Evolutionary conservation across 1,284 basidiomycete genomes (phyloP).

Genomic region (Pseudozyma sp.): DNA sequence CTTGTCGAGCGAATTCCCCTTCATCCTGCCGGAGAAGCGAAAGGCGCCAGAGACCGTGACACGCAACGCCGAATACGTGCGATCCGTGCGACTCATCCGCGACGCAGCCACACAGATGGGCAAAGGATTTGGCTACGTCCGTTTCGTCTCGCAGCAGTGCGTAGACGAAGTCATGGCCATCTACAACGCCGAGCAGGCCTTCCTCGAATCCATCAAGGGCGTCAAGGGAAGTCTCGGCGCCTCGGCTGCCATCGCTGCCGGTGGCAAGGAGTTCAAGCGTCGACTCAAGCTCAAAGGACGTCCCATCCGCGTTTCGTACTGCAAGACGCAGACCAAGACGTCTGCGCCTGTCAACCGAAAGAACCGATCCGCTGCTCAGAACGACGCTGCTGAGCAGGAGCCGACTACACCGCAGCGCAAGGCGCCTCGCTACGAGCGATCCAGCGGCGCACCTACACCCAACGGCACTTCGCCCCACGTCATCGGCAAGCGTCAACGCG

Average conservation of each 20-base stretch:
- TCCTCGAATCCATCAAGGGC: constrained; percentile 45
- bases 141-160: constrained; percentile 78
- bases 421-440: constrained; percentile 39
- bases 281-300: constrained; percentile 63
- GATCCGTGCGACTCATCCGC: constrained; percentile 84
- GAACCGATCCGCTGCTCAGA: background rate
- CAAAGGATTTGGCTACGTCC: constrained; percentile 97
- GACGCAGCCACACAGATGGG: constrained; percentile 94
- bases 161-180: constrained; percentile 66
- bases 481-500: constrained; percentile 7
- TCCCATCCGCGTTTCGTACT: constrained; percentile 60
- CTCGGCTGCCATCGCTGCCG: constrained; percentile 36
- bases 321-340: constrained; percentile 55
- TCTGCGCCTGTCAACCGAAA: constrained; percentile 11
- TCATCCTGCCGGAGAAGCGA: constrained; percentile 28
- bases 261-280: constrained; percentile 61
- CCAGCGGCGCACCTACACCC: constrained; percentile 64
- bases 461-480: constrained; percentile 60
- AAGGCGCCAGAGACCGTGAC: constrained; percentile 11
- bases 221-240: constrained; percentile 44
- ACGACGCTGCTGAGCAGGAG: constrained; percentile 5
- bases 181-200: constrained; percentile 61
- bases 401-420: constrained; percentile 36
- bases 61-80: constrained; percentile 76
- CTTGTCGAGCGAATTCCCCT: constrained; percentile 34